Evolutionary conservation across 192 early-diverging fungal species (phyloP).

Genomic region (Gryganskiella cystojenkinii): DNA sequence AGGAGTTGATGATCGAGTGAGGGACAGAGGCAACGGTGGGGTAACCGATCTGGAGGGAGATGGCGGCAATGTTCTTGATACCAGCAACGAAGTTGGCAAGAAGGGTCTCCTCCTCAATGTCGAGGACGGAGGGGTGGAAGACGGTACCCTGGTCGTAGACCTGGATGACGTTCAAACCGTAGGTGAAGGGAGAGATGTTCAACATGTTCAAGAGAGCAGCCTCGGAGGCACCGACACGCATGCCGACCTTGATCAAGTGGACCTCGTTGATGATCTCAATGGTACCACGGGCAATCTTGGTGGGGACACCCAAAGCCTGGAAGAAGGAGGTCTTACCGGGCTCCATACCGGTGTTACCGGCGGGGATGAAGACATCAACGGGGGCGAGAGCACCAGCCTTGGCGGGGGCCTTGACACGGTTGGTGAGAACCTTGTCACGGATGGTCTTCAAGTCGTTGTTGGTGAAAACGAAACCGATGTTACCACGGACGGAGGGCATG

Average conservation of each 20-base stretch:
- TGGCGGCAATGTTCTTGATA: slow-evolving; percentile 77
- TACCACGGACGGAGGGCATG: slow-evolving; percentile 88
- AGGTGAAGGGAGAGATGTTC: slow-evolving; percentile 99
- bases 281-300: slow-evolving; percentile 99
- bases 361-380: slow-evolving; percentile 91
- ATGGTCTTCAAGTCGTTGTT: slow-evolving; percentile 96
- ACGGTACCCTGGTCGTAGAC: slow-evolving; percentile 93
- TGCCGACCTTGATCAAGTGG: slow-evolving; percentile 88
- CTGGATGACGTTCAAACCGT: slow-evolving; percentile 94
- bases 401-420: slow-evolving; percentile 96
- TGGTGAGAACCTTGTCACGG: slow-evolving; percentile 88
- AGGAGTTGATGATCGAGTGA: slow-evolving; percentile 96
- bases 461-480: slow-evolving; percentile 99
- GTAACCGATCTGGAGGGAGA: slow-evolving; percentile 86
- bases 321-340: slow-evolving; percentile 99
- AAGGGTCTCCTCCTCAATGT: slow-evolving; percentile 85
- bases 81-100: slow-evolving; percentile 73
- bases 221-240: slow-evolving; percentile 98
- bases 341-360: slow-evolving; percentile 99
- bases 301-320: slow-evolving; percentile 99
- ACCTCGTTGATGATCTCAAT: slow-evolving; percentile 99
- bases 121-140: slow-evolving; percentile 90
- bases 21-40: slow-evolving; percentile 90
- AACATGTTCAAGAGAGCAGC: slow-evolving; percentile 99
- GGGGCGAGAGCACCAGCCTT: slow-evolving; percentile 96